phyloP scores from a whole-genome alignment of 768 basidiomycete species.

The Botryobasidium botryosum region DNA sequence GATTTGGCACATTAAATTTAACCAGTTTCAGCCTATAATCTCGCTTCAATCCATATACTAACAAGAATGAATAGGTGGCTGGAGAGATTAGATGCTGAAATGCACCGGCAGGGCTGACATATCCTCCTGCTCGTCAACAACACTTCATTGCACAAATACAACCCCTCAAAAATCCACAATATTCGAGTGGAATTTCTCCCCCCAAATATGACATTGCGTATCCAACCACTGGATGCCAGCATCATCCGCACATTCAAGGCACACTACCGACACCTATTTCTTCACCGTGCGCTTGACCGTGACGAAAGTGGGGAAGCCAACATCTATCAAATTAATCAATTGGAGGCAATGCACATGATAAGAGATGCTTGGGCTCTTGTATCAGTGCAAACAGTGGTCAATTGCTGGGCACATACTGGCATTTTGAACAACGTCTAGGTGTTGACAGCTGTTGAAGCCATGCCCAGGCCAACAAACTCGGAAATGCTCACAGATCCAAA shows the following conservation, averaged over 20 bases:
- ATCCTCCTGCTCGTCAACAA: slow-evolving; percentile 11
- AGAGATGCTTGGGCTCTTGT: slow-evolving; percentile 22
- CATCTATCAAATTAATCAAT: slow-evolving; percentile 26
- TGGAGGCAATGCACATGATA: slow-evolving; percentile 24
- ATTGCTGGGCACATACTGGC: slow-evolving; percentile 28
- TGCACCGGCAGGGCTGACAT: slow-evolving; percentile 3
- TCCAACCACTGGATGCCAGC: slow-evolving; percentile 13
- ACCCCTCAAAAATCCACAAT: neutral
- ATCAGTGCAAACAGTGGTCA: slow-evolving; percentile 19
- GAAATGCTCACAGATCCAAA: too few relatives aligned
- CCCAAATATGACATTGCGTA: slow-evolving; percentile 11
- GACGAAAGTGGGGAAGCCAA: slow-evolving; percentile 1
- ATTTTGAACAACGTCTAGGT: too few relatives aligned
- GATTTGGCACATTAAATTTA: too few relatives aligned
- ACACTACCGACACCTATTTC: slow-evolving; percentile 20
- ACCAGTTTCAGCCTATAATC: too few relatives aligned
- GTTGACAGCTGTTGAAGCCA: too few relatives aligned
- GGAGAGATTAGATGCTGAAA: slow-evolving; percentile 1
- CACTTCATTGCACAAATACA: slow-evolving; percentile 5
- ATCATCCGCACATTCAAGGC: slow-evolving; percentile 15
- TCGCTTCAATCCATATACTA: neutral
- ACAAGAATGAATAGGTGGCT: too few relatives aligned
- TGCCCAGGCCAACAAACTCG: too few relatives aligned
- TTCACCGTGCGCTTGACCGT: slow-evolving; percentile 18
- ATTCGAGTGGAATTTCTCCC: slow-evolving; percentile 6